These are phyloP conservation scores for Colletotrichum echinochloae DNA, from an alignment of 2,329 filamentous ascomycete genomes.

Conservation along the genomic window DNA sequence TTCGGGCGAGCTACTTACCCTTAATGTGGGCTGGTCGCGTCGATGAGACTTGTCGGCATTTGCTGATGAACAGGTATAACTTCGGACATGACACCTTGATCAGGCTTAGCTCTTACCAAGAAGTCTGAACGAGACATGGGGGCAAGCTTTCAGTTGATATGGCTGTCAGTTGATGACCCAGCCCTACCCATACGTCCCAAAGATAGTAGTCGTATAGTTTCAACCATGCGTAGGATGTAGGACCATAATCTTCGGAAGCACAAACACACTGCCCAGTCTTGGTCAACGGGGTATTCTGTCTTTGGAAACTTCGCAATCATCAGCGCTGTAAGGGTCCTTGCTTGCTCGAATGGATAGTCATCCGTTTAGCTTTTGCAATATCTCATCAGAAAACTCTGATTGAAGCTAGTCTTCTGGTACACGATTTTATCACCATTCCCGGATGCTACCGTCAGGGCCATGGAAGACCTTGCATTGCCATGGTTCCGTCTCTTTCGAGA, in stretches of 20 bases:
- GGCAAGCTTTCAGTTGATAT: too few species aligned
- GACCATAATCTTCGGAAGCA: too few species aligned
- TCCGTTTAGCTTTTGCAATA: too few species aligned
- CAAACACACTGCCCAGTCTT: too few species aligned
- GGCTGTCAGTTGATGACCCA: background rate
- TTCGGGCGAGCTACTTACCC: conserved; percentile 82
- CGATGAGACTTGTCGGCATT: conserved; percentile 59
- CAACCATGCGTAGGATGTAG: too few species aligned
- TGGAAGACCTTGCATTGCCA: conserved; percentile 69
- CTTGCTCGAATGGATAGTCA: background rate
- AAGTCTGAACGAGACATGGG: conserved; percentile 15
- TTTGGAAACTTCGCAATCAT: background rate
- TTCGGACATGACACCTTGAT: background rate
- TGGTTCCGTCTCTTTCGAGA: conserved; percentile 61
- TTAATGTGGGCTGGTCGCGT: conserved; percentile 96
- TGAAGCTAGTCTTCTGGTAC: background rate
- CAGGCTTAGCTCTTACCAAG: background rate
- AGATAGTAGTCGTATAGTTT: background rate
- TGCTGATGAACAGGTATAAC: background rate
- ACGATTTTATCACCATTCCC: conserved; percentile 64
- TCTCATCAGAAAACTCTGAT: too few species aligned
- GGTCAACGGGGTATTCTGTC: too few species aligned
- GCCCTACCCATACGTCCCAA: background rate
- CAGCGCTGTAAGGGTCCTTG: background rate
- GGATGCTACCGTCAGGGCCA: conserved; percentile 67